Conservation (phyloP, 1,284 basidiomycete genomes). For the Cutaneotrichosporon cutaneum region DNA sequence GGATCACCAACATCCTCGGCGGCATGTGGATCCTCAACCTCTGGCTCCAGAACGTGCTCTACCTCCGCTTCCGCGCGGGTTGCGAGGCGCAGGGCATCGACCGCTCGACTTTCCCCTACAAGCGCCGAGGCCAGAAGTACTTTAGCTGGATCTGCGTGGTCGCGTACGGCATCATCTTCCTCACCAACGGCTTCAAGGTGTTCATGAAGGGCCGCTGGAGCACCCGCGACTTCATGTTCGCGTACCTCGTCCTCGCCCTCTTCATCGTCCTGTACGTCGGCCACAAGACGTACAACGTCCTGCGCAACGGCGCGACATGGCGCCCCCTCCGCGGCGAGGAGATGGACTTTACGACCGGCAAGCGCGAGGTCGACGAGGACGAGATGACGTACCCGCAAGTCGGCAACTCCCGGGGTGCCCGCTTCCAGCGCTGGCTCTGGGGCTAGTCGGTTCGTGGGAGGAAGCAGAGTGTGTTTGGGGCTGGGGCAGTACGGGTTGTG, state of each 20-base stretch:
- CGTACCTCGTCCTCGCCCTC: conserved; percentile 26
- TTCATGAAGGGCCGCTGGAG: conserved; percentile 31
- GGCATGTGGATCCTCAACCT: conserved; percentile 64
- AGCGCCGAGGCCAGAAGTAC: conserved; percentile 54
- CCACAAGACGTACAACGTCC: conserved; percentile 10
- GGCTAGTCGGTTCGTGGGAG: neutral
- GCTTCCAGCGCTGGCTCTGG: conserved; percentile 16
- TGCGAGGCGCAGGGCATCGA: conserved; percentile 64
- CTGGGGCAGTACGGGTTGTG: neutral
- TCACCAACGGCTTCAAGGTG: conserved; percentile 36
- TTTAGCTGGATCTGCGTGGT: conserved; percentile 21
- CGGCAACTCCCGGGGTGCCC: neutral
- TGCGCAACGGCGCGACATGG: neutral
- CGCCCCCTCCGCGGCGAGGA: conserved; percentile 10
- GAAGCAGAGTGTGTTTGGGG: neutral
- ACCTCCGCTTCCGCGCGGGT: conserved; percentile 71
- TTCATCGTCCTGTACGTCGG: conserved; percentile 4
- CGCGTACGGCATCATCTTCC: conserved; percentile 29
- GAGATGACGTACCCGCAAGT: conserved; percentile 9
- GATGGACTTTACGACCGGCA: conserved; percentile 14
- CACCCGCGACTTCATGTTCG: conserved; percentile 25
- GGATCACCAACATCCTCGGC: conserved; percentile 65
- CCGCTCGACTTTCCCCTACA: conserved; percentile 63
- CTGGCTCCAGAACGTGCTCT: conserved; percentile 73
- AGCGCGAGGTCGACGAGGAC: conserved; percentile 13